Evolutionary conservation across 768 basidiomycete genomes (phyloP), one percentile per base, ranked within the genome.

Genomic region (Lepiota venenata): DNA sequence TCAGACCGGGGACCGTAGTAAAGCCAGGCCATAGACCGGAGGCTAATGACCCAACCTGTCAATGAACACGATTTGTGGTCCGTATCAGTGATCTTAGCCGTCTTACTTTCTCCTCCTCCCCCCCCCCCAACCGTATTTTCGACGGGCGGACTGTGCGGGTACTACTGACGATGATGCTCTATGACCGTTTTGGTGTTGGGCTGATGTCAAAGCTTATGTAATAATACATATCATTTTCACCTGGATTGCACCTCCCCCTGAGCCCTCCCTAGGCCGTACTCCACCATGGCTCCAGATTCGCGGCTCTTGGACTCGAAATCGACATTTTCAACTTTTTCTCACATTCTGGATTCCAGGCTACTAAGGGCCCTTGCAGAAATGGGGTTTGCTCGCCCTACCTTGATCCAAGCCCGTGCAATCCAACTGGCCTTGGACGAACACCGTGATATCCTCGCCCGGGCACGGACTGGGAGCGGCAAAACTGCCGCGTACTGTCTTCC

Each of bases 401-500:
- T 91, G 27, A 88, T 99, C 15, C 97, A 99, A 68, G 80, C 81
- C 8, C 93, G 91, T 66, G 88, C 92, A 3, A 95, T 99, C 45
- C 95, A 96, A 1, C 79, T 96, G 15, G 93, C 95, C 1, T 79
- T 99, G 32, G 53, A 55, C 46, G 89, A 93, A 68, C 85, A 87
- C 59, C 76, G 79, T 32, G 97, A 99, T 68, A 89, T 99, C 50
- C 83, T 99, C 29, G 96, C 95, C 16, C 82, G 92, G 42, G 96
- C 97, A 2, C 82, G 92, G 29, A 99, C 97, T 2, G 97, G 97
- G 15, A 94, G 91, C 54, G 97, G 97, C 21, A 99, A 99, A 74
- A 99, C 97, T 0, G 92, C 90, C 3, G 93, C 97, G 2, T 99
- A 99, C 67, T 92, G 91, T 61, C 78, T 98, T 9, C 97, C 97